These are phyloP conservation scores for Bretschneidera sinensis DNA, from an alignment of 345 rosid genomes.

Conservation along the genomic window DNA sequence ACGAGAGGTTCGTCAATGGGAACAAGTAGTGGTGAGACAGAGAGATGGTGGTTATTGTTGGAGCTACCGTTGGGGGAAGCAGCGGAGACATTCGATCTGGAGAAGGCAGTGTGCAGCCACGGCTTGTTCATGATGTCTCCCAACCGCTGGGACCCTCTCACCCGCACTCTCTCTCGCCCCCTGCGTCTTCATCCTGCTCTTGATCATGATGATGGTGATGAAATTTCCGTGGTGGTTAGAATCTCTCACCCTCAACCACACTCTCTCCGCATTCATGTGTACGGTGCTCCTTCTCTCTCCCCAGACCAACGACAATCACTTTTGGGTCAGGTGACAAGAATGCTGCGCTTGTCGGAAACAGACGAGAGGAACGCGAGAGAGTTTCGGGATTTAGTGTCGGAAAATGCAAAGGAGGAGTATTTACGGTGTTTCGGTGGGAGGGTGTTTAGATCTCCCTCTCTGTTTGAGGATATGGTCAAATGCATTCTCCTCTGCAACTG, in stretches of 20 bases:
- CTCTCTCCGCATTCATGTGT: constrained; percentile 29
- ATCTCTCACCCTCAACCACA: constrained; percentile 25
- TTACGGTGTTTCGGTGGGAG: constrained; percentile 38
- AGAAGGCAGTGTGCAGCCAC: constrained; percentile 53
- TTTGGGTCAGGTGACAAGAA: constrained; percentile 39
- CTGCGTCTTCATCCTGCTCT: constrained; percentile 32
- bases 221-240: constrained; percentile 26
- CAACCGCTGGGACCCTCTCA: constrained; percentile 43
- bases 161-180: constrained; percentile 40
- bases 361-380: constrained; percentile 32
- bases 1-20: no score
- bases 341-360: constrained; percentile 39
- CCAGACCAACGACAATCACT: constrained; percentile 17
- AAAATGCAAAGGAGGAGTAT: background rate
- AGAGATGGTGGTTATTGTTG: no score
- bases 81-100: constrained; percentile 23
- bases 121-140: constrained; percentile 55
- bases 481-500: constrained; percentile 54
- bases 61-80: background rate
- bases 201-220: background rate
- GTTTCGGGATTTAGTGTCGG: constrained; percentile 22
- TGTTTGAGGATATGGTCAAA: constrained; percentile 60
- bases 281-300: constrained; percentile 24
- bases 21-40: no score
- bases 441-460: constrained; percentile 51